Evolutionary conservation across 192 early-diverging fungal species (phyloP).

Genomic region (Coemansia sp.): DNA sequence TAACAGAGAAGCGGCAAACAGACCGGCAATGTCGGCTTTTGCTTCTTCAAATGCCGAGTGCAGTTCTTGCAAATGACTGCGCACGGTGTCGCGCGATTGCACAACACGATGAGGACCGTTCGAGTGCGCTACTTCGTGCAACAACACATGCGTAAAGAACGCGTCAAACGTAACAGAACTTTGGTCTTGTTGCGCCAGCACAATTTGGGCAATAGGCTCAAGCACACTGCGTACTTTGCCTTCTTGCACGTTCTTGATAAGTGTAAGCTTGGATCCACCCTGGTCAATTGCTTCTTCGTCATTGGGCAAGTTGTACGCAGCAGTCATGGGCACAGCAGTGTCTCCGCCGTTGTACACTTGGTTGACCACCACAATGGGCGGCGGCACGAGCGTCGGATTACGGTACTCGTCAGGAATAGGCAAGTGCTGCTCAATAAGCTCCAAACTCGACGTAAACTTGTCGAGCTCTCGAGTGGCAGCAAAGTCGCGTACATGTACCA

Average conservation of each 20-base stretch:
- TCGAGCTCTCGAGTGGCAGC: slow-evolving; percentile 57
- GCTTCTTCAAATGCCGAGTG: slow-evolving; percentile 77
- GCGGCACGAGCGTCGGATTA: slow-evolving; percentile 60
- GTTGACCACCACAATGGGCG: slow-evolving; percentile 75
- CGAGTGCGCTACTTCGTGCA: slow-evolving; percentile 73
- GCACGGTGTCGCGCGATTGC: slow-evolving; percentile 58
- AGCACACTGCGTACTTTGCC: slow-evolving; percentile 68
- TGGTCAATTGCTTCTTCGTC: slow-evolving; percentile 71
- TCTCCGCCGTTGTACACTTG: slow-evolving; percentile 72
- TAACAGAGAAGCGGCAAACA: slow-evolving; percentile 63
- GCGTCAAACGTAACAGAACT: slow-evolving; percentile 63
- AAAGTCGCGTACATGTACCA: slow-evolving; percentile 68
- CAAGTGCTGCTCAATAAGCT: slow-evolving; percentile 64
- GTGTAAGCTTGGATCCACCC: slow-evolving; percentile 66
- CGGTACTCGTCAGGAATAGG: slow-evolving; percentile 68
- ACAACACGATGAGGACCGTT: slow-evolving; percentile 66
- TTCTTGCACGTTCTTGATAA: slow-evolving; percentile 78
- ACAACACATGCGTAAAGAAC: slow-evolving; percentile 68
- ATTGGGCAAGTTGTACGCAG: slow-evolving; percentile 77
- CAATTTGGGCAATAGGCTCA: slow-evolving; percentile 59
- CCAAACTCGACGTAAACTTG: slow-evolving; percentile 64
- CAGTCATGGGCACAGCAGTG: slow-evolving; percentile 71
- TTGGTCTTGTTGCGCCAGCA: slow-evolving; percentile 54
- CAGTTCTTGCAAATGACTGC: slow-evolving; percentile 63
- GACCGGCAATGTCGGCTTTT: slow-evolving; percentile 71